Percentiles rank a stretch among this genome's conserved stretches.
Conservation (phyloP, 1,284 basidiomycete genomes). For the Trichosporon sp. region DNA sequence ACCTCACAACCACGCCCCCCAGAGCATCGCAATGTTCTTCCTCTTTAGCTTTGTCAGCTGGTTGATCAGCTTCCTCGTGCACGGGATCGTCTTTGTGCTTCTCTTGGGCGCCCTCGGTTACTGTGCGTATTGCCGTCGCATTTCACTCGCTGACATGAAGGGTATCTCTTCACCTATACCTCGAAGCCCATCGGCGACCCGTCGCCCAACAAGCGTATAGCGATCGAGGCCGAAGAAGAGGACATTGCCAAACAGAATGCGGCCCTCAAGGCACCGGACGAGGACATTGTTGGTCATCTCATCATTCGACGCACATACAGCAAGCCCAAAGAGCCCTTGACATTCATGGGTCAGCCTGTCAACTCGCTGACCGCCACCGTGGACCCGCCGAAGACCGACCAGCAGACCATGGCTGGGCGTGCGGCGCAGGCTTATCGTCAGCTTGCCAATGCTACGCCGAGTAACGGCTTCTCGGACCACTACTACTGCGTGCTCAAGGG, state of each 20-base stretch:
- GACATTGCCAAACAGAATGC: constrained; percentile 22
- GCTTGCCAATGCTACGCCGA: constrained; percentile 27
- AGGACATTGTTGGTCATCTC: constrained; percentile 5
- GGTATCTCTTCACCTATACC: constrained; percentile 56
- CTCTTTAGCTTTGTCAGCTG: constrained; percentile 36
- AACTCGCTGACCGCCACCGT: constrained; percentile 10
- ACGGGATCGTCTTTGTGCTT: constrained; percentile 79
- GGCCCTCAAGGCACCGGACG: constrained; percentile 5
- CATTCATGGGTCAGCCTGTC: constrained; percentile 11
- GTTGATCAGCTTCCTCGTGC: constrained; percentile 63
- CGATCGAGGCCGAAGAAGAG: constrained; percentile 28
- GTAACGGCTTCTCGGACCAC: constrained; percentile 75
- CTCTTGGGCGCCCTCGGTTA: constrained; percentile 58
- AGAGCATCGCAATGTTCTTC: constrained; percentile 3
- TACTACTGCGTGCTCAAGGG: constrained; percentile 86
- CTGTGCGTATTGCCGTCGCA: constrained; percentile 26
- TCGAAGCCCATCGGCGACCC: constrained; percentile 65
- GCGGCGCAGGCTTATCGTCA: constrained; percentile 11
- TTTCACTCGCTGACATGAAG: constrained; percentile 9
- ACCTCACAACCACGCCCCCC: neutral
- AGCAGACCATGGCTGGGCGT: constrained; percentile 42
- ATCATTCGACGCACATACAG: constrained; percentile 31
- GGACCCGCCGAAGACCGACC: constrained; percentile 55
- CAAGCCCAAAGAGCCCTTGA: neutral
- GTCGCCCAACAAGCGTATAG: constrained; percentile 51